Evolutionary conservation across 345 rosid species (phyloP), one percentile per base, ranked within the genome.

Genomic region (Laguncularia racemosa): DNA sequence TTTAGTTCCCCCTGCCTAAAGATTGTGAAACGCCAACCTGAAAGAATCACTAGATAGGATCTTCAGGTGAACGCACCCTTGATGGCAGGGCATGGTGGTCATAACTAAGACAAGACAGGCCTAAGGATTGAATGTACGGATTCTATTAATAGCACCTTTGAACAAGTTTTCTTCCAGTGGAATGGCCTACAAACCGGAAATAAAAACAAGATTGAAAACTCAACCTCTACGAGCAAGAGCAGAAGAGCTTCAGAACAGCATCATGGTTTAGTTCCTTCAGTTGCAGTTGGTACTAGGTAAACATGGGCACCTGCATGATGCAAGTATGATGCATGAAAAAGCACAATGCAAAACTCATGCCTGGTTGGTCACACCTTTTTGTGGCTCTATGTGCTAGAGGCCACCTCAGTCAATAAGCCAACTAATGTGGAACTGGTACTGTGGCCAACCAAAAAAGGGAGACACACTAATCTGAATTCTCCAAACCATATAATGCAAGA

Each of bases 141-240:
- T 52, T 17, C 61, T 46, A 44, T n/a, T 20, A 52, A 20, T 33
- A 55, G 67, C 58, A 57, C 53, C 62, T 57, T 57, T 48, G 28
- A 16, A 26, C 45, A 26, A 50, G 45, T 65, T 65, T 57, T 56
- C 57, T 65, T 57, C 60, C 57, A 11, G 21, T 45, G 48, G 53
- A 58, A 57, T 52, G 69, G 69, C 52, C 68, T 44, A 57, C 43
- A 57, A 18, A 57, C 63, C 63, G 52, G 49, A 65, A 65, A 48
- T 57, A 33, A 65, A 65, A 65, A 50, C 40, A 57, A 57, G 69
- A 18, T 65, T 46, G 46, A 58, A 56, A 58, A 53, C 50, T 65
- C 69, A 55, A 65, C 69, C 69, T 65, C 69, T 58, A 58, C 46
- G 62, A 58, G 69, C 57, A 65, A 65, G 69, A 50, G 57, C 61